Evolutionary conservation across 1,284 basidiomycete species (phyloP).

Genomic region (Anthracocystis setariae): DNA sequence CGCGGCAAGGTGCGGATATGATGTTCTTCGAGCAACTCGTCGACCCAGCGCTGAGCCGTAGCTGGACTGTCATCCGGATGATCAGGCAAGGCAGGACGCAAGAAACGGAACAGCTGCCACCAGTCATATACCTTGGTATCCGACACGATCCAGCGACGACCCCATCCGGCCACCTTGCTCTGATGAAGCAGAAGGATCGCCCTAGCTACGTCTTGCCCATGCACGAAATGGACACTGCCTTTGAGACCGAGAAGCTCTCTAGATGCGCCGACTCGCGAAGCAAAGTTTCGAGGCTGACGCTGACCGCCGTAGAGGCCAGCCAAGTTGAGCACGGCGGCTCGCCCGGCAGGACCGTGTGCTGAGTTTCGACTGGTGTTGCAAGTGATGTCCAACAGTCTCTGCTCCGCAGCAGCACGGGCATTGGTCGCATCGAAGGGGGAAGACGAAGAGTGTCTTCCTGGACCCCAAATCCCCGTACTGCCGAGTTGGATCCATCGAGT

Average conservation of each 20-base stretch:
- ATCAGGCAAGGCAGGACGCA: slow-evolving; percentile 35
- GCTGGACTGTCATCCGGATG: slow-evolving; percentile 36
- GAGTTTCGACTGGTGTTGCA: not conserved
- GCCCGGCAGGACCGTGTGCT: slow-evolving; percentile 1
- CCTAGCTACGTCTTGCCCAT: slow-evolving; percentile 56
- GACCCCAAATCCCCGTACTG: slow-evolving; percentile 57
- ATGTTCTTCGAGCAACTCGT: slow-evolving; percentile 38
- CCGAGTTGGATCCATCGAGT: slow-evolving; percentile 60
- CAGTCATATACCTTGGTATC: slow-evolving; percentile 52
- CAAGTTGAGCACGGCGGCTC: slow-evolving; percentile 51
- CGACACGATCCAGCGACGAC: slow-evolving; percentile 56
- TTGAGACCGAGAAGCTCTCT: slow-evolving; percentile 47
- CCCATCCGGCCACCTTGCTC: slow-evolving; percentile 31
- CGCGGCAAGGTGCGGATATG: slow-evolving; percentile 31
- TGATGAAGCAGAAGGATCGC: slow-evolving; percentile 50
- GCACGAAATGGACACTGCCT: slow-evolving; percentile 57
- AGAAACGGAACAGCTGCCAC: slow-evolving; percentile 51
- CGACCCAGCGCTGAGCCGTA: slow-evolving; percentile 34
- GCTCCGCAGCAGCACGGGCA: slow-evolving; percentile 35
- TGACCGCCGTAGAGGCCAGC: slow-evolving; percentile 56
- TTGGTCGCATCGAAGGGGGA: slow-evolving; percentile 43
- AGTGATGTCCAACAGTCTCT: slow-evolving; percentile 40
- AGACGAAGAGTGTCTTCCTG: slow-evolving; percentile 29
- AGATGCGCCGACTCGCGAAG: slow-evolving; percentile 40
- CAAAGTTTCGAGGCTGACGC: slow-evolving; percentile 49